Evolutionary conservation across 208 protist genomes (phyloP).

Genomic region (Leptomonas seymouri): DNA sequence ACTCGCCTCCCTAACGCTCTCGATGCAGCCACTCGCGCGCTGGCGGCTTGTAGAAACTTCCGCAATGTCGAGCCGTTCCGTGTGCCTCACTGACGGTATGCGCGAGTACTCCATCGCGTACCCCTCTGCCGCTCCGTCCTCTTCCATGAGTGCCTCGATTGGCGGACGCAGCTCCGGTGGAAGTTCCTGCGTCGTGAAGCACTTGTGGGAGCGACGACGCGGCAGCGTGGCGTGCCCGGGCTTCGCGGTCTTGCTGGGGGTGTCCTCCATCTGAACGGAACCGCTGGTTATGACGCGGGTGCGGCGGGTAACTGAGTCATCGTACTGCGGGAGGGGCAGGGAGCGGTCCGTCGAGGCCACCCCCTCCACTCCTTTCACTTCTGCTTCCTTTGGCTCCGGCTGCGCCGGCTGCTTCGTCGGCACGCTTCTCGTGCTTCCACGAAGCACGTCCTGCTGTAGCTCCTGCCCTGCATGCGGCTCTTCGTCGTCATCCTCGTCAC

Average conservation of each 20-base stretch:
- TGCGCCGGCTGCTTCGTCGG: conserved; percentile 10
- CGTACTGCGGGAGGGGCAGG: conserved; percentile 20
- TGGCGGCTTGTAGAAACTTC: conserved; percentile 9
- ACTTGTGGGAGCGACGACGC: conserved; percentile 25
- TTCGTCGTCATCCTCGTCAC: conserved; percentile 2
- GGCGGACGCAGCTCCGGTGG: conserved; percentile 24
- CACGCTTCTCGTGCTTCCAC: conserved; percentile 7
- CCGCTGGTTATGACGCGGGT: neutral
- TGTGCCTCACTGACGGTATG: conserved; percentile 16
- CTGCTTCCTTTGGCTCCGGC: neutral
- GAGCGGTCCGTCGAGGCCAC: neutral
- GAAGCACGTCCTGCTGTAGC: neutral
- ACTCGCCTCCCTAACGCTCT: conserved; percentile 2
- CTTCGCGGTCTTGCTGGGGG: neutral
- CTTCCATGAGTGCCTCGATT: neutral
- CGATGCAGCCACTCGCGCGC: conserved; percentile 2
- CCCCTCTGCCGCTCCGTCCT: neutral
- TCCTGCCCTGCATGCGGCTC: neutral
- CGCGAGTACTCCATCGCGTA: conserved; percentile 19
- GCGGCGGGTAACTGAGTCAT: conserved; percentile 9
- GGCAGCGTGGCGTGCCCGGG: conserved; percentile 2
- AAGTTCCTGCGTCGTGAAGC: conserved; percentile 31
- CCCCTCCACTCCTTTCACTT: conserved; percentile 1
- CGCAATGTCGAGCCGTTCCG: conserved; percentile 12
- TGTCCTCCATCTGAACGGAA: neutral